Base-by-base conservation (phyloP, 805 yeast genomes). In the Priceomyces fermenticarens region DNA sequence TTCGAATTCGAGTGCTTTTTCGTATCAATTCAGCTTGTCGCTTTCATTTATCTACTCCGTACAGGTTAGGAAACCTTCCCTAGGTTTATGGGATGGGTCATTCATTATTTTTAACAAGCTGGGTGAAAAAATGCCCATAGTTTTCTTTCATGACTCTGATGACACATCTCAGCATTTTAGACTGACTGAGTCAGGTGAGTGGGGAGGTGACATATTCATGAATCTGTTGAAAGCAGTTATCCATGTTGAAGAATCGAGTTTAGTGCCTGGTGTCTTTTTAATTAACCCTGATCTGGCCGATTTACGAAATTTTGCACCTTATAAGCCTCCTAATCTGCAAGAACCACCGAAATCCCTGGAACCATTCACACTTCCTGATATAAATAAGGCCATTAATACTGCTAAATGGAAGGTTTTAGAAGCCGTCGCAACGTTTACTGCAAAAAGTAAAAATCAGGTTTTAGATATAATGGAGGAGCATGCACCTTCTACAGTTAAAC, bases 71-170 rank as follows among this genome's bases (percentile, higher is more conserved):
- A 83, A 83, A 2, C 97, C 97, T 4, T 81, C 89, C 2, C 67
- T 80, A 11, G 95, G 90, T 2, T 82, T 89, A 80, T 91, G 97
- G 97, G 80, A 77, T 63, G 99, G 99, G 0, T 86, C 96, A 0
- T 66, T 91, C 11, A 68, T 88, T 2, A 61, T 93, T 23, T 83
- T 88, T 60, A 78, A 91, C 1, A 77, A 77, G 48, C 66, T 78
- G 66, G 79, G 79, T 7, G 84, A 79, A 41, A 78, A 81, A 33
- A 63, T 88, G 12, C 98, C 98, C 0, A 83, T 89, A 3, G 54
- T 93, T 31, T 93, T 90, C 60, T 90, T 93, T 68, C 99, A 93
- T 62, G 99, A 93, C 56, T 90, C 86, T 51, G 78, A 84, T 27
- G 83, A 87, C 8, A 12, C 26, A 3, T 15, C n/a, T 20, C 14